Base-by-base conservation (phyloP, 2,329 filamentous ascomycete species). In the Rugonectria rugulosa region DNA sequence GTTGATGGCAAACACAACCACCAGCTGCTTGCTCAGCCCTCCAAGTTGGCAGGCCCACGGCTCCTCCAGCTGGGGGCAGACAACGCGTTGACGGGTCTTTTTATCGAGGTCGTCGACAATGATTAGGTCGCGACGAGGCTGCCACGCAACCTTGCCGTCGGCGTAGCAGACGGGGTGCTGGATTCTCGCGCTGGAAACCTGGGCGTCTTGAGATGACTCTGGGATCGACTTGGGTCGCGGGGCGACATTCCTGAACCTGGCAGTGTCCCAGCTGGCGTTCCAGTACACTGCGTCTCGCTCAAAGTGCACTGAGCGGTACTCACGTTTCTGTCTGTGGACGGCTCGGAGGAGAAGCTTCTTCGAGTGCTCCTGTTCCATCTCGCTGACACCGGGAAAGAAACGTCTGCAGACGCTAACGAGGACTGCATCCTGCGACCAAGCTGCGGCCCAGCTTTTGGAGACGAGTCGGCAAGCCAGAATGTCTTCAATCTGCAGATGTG, bases 311-410 rank as follows among this genome's bases (percentile, higher is more conserved):
- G 8, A 15, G 48, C 4, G 57, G 47, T 47, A 29, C 48, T 57
- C 20, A 60, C 53, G 62, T 17, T 60, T 43, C 3, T 63, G 63
- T 12, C 34, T 44, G 26, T 46, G 49, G 1, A 59, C 21, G n/a
- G 53, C 46, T 5, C 43, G 17, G 2, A 58, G 27, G 17, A 67
- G 68, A 43, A 5, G 8, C 24, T 26, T 32, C 12, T 11, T 32
- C n/a, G 2, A 34, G 11, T 8, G 37, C 14, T 26, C 21, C 31
- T 20, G 53, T 48, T 61, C 48, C 1, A 52, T 43, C 20, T 69
- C 63, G 8, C 64, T 24, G 6, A 72, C 53, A 0, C 69, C 71
- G 0, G 70, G 67, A 23, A 70, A 72, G 41, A 72, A 66, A 19
- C 50, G 51, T 5, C 56, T 59, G 32, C 66, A 65, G 5, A 71